phyloP scores from a whole-genome alignment of 352 stramenopile genomes.

The Elongisporangium prolatum region DNA sequence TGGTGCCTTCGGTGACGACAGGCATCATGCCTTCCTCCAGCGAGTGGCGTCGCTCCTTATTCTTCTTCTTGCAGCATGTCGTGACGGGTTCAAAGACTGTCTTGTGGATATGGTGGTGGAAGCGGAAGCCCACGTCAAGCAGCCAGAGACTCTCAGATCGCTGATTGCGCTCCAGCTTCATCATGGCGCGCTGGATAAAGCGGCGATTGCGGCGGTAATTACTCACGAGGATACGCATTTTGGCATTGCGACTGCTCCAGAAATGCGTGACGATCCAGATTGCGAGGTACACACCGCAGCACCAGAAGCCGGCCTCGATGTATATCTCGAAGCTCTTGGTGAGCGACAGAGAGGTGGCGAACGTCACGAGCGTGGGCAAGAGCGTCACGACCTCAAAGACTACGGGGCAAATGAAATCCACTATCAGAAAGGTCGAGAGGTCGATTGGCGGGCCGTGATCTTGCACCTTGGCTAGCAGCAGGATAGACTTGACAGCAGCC shows the following conservation, averaged over 20 bases:
- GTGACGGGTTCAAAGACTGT: slow-evolving; percentile 31
- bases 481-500: slow-evolving; percentile 44
- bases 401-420: slow-evolving; percentile 70
- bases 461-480: slow-evolving; percentile 53
- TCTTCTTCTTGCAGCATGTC: slow-evolving; percentile 16
- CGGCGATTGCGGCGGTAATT: slow-evolving; percentile 67
- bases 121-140: slow-evolving; percentile 72
- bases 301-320: slow-evolving; percentile 66
- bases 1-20: neutral
- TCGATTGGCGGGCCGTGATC: slow-evolving; percentile 59
- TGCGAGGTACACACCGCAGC: slow-evolving; percentile 46
- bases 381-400: slow-evolving; percentile 62
- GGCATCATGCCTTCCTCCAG: neutral
- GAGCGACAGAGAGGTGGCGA: slow-evolving; percentile 48
- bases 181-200: slow-evolving; percentile 44
- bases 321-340: slow-evolving; percentile 67
- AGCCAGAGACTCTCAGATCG: slow-evolving; percentile 65
- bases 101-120: slow-evolving; percentile 50
- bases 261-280: slow-evolving; percentile 75
- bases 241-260: slow-evolving; percentile 72
- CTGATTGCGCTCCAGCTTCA: slow-evolving; percentile 49
- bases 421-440: slow-evolving; percentile 68
- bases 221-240: slow-evolving; percentile 73
- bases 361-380: slow-evolving; percentile 39
- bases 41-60: slow-evolving; percentile 1